Conservation (phyloP, 2,329 filamentous ascomycete species). For the Cytospora piceae region DNA sequence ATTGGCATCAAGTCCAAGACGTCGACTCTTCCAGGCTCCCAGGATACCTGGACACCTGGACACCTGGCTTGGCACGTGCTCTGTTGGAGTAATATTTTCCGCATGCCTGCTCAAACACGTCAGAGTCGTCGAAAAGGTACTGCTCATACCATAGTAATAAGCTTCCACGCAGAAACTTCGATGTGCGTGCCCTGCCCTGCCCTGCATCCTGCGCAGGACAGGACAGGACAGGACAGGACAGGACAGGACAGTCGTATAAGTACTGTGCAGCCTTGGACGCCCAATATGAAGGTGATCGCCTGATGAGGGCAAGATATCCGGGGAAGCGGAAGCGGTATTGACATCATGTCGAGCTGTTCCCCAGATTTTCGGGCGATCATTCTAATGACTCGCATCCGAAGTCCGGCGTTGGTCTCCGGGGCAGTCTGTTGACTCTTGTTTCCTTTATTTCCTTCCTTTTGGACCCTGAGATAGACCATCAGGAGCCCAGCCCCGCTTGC, state of each 20-base stretch:
- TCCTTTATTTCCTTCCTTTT: no score
- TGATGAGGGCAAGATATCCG: constrained; percentile 2
- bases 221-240: neutral
- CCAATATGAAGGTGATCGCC: constrained; percentile 10
- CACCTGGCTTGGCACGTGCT: constrained; percentile 1
- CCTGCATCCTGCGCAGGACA: neutral
- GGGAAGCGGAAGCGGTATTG: constrained; percentile 10
- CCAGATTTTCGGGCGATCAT: constrained; percentile 22
- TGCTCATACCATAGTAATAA: neutral
- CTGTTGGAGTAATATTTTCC: neutral
- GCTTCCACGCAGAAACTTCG: neutral
- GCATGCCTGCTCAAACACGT: neutral
- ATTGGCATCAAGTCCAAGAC: neutral
- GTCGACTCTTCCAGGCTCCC: neutral
- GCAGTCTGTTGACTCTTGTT: neutral
- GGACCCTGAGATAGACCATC: constrained; percentile 1
- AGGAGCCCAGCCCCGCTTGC: neutral
- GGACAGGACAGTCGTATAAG: neutral
- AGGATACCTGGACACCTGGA: neutral
- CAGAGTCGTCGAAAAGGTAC: neutral
- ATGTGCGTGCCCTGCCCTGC: neutral
- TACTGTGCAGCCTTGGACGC: neutral
- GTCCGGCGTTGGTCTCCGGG: neutral
- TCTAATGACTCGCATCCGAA: constrained; percentile 12
- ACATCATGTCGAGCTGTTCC: constrained; percentile 21